Evolutionary conservation across 2,329 filamentous ascomycete species (phyloP), one percentile per base, ranked within the genome.

Genomic region (Onygenales sp.): DNA sequence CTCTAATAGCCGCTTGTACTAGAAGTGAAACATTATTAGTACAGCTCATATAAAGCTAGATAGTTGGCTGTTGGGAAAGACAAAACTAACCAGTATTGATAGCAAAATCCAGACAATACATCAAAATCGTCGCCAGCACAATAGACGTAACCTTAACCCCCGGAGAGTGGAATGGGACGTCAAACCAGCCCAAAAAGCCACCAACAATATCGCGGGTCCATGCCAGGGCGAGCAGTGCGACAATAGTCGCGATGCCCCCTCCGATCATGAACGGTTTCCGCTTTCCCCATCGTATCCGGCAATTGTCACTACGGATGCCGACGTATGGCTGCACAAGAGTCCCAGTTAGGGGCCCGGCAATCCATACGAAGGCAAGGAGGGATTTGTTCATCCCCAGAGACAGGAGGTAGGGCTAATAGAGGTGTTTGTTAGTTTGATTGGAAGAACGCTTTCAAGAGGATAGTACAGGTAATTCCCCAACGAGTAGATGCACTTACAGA

Each of bases 21-120:
- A 58, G 54, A 39, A 58, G 5, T 11, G 11, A 49, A 27, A 27
- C 21, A 27, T 27, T 27, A 42, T 42, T 1, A 17, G 33, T 13
- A 32, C 14, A 33, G 3, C n/a, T 27, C 8, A 47, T 49, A 43
- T 13, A 34, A 21, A 14, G 36, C 10, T 11, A 27, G 42, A n/a
- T 9, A 47, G 37, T 7, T n/a, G 6, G 2, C 9, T 42, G 17
- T 43, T 3, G 42, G 7, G 3, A 27, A 49, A 31, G 10, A 10
- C 8, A 7, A 50, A 55, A 69, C 76, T 61, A 72, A 87, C 84
- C 85, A 53, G 91, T 93, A 70, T 97, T 97, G 74, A 97, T 93
- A 62, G 91, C 84, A 68, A 97, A 93, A 68, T 97, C 92, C 49
- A 97, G 79, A 49, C 93, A 77, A 70, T 95, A 97, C 62, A 97